phyloP scores from a whole-genome alignment of 352 stramenopile species.

The Aphanomyces invadans region DNA sequence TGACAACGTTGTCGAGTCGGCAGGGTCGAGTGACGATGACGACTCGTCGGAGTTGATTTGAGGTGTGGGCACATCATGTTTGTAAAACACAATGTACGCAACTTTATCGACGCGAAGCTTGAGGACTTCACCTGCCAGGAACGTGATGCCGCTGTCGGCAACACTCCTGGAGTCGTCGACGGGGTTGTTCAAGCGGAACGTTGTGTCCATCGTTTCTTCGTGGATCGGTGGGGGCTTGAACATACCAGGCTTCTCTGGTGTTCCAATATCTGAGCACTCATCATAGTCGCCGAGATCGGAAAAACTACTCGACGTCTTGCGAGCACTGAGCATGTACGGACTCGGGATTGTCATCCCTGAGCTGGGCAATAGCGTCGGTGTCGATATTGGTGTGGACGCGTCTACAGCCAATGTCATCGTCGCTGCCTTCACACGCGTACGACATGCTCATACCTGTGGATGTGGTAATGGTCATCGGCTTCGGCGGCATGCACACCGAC shows the following conservation, averaged over 20 bases:
- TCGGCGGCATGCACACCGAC: constrained; percentile 2
- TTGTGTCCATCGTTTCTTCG: constrained; percentile 39
- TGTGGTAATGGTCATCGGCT: constrained; percentile 6
- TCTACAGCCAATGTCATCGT: not conserved
- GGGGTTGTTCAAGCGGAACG: constrained; percentile 49
- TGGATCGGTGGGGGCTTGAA: constrained; percentile 40
- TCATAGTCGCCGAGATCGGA: constrained; percentile 82
- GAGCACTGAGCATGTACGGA: constrained; percentile 19
- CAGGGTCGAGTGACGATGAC: constrained; percentile 41
- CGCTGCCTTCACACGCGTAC: not conserved
- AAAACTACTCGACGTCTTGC: constrained; percentile 83
- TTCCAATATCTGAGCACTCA: constrained; percentile 40
- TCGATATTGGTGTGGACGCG: constrained; percentile 1
- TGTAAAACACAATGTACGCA: constrained; percentile 87
- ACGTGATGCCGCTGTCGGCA: constrained; percentile 57
- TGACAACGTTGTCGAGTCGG: constrained; percentile 24
- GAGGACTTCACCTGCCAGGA: constrained; percentile 61
- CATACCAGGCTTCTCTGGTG: constrained; percentile 18
- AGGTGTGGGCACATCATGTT: constrained; percentile 48
- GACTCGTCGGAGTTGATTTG: constrained; percentile 32
- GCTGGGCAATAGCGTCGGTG: not conserved
- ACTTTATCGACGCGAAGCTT: constrained; percentile 62
- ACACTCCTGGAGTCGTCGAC: constrained; percentile 43
- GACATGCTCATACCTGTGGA: not conserved
- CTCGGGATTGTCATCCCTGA: constrained; percentile 13